Conservation (phyloP, 139 green algal species). For the Micractinium sp. region DNA sequence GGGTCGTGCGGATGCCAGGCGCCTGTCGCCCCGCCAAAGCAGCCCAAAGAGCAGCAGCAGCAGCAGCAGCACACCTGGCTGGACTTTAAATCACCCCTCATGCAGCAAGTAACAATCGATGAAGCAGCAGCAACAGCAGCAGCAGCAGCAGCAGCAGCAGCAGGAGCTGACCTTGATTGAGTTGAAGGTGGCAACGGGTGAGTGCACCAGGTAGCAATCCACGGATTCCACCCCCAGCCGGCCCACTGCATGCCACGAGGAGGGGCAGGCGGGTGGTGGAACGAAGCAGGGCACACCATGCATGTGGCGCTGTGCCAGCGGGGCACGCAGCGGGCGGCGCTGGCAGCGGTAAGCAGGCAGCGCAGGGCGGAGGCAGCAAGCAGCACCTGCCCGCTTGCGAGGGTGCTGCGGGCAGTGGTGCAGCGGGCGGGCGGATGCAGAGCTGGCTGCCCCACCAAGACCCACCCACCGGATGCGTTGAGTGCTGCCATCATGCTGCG, state of each 20-base stretch:
- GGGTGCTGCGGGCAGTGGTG: no score
- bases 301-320: no score
- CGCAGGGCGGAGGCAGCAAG: background rate
- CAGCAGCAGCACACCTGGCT: no score
- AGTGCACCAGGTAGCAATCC: conserved; percentile 26
- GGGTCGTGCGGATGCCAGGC: background rate
- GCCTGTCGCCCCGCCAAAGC: no score
- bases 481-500: conserved; percentile 17
- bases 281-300: background rate
- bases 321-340: background rate
- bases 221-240: conserved; percentile 13
- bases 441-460: background rate
- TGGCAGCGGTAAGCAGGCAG: background rate
- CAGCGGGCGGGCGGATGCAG: background rate
- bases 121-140: no score
- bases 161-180: background rate
- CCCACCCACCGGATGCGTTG: background rate
- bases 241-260: background rate
- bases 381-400: no score
- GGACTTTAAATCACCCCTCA: no score
- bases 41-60: no score
- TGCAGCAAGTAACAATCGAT: no score
- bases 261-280: background rate
- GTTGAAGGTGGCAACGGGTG: background rate
- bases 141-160: background rate